Evolutionary conservation across 2,329 filamentous ascomycete species (phyloP).

Genomic region (Diaporthe ilicicola): DNA sequence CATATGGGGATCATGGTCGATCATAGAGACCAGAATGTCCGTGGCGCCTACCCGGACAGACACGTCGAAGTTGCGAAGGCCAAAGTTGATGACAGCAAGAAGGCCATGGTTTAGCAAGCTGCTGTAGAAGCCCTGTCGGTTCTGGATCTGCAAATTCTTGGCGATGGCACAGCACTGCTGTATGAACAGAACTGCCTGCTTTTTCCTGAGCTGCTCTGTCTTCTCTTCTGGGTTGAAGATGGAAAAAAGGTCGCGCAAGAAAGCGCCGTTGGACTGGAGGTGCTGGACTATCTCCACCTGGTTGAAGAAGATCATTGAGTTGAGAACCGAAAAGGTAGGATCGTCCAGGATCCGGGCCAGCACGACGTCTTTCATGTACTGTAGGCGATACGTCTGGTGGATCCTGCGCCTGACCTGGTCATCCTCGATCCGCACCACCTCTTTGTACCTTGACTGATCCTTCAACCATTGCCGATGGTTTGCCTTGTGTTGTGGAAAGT

Average conservation of each 20-base stretch:
- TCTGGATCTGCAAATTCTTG: constrained; percentile 89
- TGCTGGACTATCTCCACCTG: constrained; percentile 98
- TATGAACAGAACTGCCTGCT: constrained; percentile 94
- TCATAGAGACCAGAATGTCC: constrained; percentile 91
- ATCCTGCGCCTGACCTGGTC: constrained; percentile 86
- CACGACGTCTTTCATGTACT: constrained; percentile 98
- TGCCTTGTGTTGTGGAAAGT: constrained; percentile 96
- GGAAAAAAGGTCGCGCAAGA: constrained; percentile 85
- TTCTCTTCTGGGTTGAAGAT: constrained; percentile 75
- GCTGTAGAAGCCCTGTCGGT: constrained; percentile 82
- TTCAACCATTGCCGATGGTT: constrained; percentile 95
- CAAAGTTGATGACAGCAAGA: constrained; percentile 89
- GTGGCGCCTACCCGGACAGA: constrained; percentile 90
- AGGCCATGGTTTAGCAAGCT: constrained; percentile 91
- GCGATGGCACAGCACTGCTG: constrained; percentile 95
- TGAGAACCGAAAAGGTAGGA: constrained; percentile 95
- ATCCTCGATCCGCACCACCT: constrained; percentile 93
- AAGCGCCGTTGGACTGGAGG: constrained; percentile 81
- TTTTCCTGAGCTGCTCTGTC: constrained; percentile 75
- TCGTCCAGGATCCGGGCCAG: constrained; percentile 95
- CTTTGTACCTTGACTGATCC: constrained; percentile 90
- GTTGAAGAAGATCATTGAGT: constrained; percentile 98
- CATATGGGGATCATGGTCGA: constrained; percentile 95
- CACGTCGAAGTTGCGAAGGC: constrained; percentile 84
- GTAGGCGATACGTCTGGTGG: constrained; percentile 92